Evolutionary conservation across 2,329 filamentous ascomycete species (phyloP).

Genomic region (Acrocalymma vagum): DNA sequence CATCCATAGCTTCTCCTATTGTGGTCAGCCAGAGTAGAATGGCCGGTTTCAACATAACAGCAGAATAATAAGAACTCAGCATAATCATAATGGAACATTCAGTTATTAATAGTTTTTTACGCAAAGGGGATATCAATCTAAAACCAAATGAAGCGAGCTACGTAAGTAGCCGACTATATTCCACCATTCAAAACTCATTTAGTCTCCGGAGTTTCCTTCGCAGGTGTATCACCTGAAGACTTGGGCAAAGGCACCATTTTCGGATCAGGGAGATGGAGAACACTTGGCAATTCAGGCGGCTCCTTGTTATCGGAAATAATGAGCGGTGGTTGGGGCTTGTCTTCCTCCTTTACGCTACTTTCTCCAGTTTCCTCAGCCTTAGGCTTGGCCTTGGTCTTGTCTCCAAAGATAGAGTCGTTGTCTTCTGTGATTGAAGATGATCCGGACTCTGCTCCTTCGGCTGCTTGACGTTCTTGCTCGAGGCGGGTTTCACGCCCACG

Average conservation of each 20-base stretch:
- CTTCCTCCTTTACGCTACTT: conserved; percentile 13
- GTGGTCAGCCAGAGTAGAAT: too few species aligned
- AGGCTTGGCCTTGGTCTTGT: conserved; percentile 24
- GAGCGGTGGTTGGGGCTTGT: conserved; percentile 32
- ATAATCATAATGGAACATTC: conserved; percentile 3
- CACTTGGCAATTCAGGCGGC: conserved; percentile 39
- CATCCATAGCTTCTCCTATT: too few species aligned
- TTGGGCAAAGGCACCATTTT: conserved; percentile 22
- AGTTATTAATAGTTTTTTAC: conserved; percentile 12
- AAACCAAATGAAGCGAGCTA: conserved; percentile 17
- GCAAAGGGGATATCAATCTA: conserved; percentile 25
- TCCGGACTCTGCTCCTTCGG: conserved; percentile 37
- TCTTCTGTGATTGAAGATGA: conserved; percentile 39
- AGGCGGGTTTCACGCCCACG: conserved; percentile 86
- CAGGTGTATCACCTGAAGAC: too few species aligned
- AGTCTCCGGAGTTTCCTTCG: conserved; percentile 14
- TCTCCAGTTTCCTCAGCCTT: conserved; percentile 10
- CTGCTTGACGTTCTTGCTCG: conserved; percentile 63
- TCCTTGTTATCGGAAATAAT: conserved; percentile 38
- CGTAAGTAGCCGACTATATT: too few species aligned
- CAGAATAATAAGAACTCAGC: too few species aligned
- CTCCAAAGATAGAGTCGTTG: conserved; percentile 38
- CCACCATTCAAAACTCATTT: conserved; percentile 9
- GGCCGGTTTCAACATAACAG: too few species aligned
- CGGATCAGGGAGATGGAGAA: conserved; percentile 47